These are phyloP conservation scores for Dunaliella sp. DNA, from an alignment of 139 green algal genomes.

Conservation along the genomic window DNA sequence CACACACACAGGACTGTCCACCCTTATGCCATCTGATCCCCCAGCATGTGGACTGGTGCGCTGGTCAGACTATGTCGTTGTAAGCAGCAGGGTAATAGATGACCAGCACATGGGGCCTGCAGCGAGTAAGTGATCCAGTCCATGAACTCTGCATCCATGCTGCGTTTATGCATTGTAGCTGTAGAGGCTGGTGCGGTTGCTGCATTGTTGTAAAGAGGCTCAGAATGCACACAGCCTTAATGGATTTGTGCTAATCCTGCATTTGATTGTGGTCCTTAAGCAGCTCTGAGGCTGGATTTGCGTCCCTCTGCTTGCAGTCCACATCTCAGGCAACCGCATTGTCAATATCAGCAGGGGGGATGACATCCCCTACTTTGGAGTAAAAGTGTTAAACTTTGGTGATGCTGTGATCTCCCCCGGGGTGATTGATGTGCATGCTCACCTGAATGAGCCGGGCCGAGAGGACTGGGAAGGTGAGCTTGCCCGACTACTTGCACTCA, in stretches of 20 bases:
- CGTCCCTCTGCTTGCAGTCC: slow-evolving; percentile 26
- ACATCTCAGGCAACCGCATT: slow-evolving; percentile 21
- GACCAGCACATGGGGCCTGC: slow-evolving; percentile 42
- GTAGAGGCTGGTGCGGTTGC: background rate
- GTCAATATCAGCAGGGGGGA: slow-evolving; percentile 23
- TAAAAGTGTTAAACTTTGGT: slow-evolving; percentile 45
- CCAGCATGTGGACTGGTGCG: slow-evolving; percentile 37
- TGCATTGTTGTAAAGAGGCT: background rate
- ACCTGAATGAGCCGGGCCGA: slow-evolving; percentile 93
- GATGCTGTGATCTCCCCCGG: slow-evolving; percentile 77
- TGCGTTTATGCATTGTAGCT: background rate
- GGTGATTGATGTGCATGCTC: slow-evolving; percentile 89
- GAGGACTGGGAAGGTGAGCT: slow-evolving; percentile 88
- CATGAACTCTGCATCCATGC: background rate
- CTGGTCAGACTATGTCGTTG: slow-evolving; percentile 36
- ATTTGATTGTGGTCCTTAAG: background rate
- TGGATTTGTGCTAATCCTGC: background rate
- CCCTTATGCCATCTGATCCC: background rate
- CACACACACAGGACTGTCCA: background rate
- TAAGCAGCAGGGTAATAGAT: slow-evolving; percentile 38
- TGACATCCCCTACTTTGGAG: background rate
- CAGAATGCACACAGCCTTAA: background rate
- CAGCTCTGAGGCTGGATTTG: background rate
- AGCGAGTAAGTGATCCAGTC: slow-evolving; percentile 22
- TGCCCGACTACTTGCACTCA: background rate